These are phyloP conservation scores for Rickenella mellea DNA, from an alignment of 768 basidiomycete species.

Conservation along the genomic window DNA sequence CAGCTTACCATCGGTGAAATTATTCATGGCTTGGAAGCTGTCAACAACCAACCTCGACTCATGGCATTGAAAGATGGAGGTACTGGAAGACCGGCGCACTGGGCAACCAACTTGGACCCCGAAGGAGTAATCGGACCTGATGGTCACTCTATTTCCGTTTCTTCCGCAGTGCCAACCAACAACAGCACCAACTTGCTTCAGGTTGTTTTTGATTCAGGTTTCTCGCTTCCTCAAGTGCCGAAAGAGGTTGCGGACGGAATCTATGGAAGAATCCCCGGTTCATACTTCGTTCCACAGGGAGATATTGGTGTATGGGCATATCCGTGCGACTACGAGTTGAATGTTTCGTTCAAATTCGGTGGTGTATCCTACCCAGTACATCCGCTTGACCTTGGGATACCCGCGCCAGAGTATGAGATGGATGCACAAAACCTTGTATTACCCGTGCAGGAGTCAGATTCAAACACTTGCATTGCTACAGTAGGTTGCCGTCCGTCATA, in stretches of 20 bases:
- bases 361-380: slow-evolving; percentile 13
- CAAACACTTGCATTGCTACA: slow-evolving; percentile 8
- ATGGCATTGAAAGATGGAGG: slow-evolving; percentile 9
- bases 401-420: neutral
- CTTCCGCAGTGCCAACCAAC: slow-evolving; percentile 6
- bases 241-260: slow-evolving; percentile 13
- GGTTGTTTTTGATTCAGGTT: slow-evolving; percentile 14
- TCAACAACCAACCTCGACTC: slow-evolving; percentile 12
- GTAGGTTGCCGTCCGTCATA: slow-evolving; percentile 2
- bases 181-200: slow-evolving; percentile 9
- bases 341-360: slow-evolving; percentile 14
- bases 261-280: slow-evolving; percentile 15
- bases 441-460: too few relatives aligned
- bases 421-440: slow-evolving; percentile 4
- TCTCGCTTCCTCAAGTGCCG: slow-evolving; percentile 12
- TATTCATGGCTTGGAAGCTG: slow-evolving; percentile 11
- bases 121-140: slow-evolving; percentile 15
- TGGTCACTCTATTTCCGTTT: slow-evolving; percentile 9
- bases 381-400: slow-evolving; percentile 16
- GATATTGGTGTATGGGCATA: slow-evolving; percentile 8
- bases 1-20: slow-evolving; percentile 15
- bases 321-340: slow-evolving; percentile 16
- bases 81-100: slow-evolving; percentile 8
- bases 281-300: slow-evolving; percentile 4
- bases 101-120: slow-evolving; percentile 9